Conservation (phyloP, 768 basidiomycete genomes). For the Hydnum rufescens region DNA sequence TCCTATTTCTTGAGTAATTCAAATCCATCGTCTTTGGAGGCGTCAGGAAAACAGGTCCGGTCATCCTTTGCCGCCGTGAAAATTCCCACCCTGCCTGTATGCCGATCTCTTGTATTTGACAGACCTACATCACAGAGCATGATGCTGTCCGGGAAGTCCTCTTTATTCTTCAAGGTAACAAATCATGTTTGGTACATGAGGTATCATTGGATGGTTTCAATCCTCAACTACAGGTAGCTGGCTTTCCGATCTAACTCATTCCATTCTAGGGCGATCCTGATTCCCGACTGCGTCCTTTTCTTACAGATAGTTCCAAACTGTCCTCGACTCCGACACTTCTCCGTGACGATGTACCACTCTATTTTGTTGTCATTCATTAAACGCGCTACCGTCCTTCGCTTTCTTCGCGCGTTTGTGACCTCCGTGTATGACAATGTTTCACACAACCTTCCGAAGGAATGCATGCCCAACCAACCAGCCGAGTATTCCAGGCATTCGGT, state of each 20-base stretch:
- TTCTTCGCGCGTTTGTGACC: constrained; percentile 34
- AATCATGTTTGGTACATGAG: too few species aligned
- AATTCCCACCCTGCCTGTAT: too few species aligned
- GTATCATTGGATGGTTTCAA: too few species aligned
- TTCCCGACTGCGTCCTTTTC: constrained; percentile 3
- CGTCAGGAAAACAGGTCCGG: too few species aligned
- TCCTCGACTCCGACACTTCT: constrained; percentile 47
- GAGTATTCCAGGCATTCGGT: constrained; percentile 62
- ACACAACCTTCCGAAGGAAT: constrained; percentile 13
- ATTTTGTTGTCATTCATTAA: constrained; percentile 37
- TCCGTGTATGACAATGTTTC: constrained; percentile 13
- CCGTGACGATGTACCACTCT: constrained; percentile 44
- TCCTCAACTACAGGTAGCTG: neutral
- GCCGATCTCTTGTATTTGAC: too few species aligned
- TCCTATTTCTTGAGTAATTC: too few species aligned
- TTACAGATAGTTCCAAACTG: constrained; percentile 21
- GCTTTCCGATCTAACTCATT: too few species aligned
- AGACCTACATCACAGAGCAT: constrained; percentile 56
- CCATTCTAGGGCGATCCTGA: neutral
- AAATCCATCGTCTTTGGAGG: too few species aligned
- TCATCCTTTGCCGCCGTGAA: too few species aligned
- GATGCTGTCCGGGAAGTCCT: constrained; percentile 62
- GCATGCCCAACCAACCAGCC: constrained; percentile 19
- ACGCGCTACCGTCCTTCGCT: constrained; percentile 39
- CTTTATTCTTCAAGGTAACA: constrained; percentile 47